phyloP scores from a whole-genome alignment of 2,329 filamentous ascomycete genomes.

The Exophiala spinifera region DNA sequence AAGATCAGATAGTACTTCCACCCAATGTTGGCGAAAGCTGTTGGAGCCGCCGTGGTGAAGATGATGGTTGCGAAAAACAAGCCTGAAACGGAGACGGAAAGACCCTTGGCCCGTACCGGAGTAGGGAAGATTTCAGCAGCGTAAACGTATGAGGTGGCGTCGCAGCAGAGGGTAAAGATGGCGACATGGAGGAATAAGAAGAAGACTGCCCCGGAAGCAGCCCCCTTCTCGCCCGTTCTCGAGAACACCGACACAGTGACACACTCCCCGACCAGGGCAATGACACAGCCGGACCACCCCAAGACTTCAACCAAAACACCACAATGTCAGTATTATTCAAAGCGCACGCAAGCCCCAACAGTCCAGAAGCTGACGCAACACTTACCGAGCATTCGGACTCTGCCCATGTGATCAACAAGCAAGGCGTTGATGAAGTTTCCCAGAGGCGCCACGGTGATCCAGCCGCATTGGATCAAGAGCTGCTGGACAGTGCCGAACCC shows the following conservation, averaged over 20 bases:
- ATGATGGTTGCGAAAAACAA: constrained; percentile 1
- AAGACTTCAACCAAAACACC: constrained; percentile 11
- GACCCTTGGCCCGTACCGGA: constrained; percentile 8
- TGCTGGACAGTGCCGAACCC: constrained; percentile 14
- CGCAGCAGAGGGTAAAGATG: constrained; percentile 36
- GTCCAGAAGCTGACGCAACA: no score
- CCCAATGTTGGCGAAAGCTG: constrained; percentile 31
- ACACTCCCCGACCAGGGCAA: constrained; percentile 32
- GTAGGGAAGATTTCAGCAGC: constrained; percentile 11
- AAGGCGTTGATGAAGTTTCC: constrained; percentile 12
- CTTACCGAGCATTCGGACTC: constrained; percentile 1
- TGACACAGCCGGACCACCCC: constrained; percentile 34
- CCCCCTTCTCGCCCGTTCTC: constrained; percentile 43
- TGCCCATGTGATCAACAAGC: constrained; percentile 21
- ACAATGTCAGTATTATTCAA: no score
- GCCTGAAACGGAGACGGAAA: constrained; percentile 1
- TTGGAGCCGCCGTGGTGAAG: constrained; percentile 12
- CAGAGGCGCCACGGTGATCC: constrained; percentile 14
- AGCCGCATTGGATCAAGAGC: constrained; percentile 19
- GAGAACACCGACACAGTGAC: constrained; percentile 49
- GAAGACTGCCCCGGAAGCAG: constrained; percentile 44
- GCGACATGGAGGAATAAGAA: constrained; percentile 40
- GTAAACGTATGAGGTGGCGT: constrained; percentile 5
- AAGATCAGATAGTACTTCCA: constrained; percentile 34
- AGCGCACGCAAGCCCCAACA: no score